Base-by-base conservation (phyloP, 1,139 yeast genomes). In the Sugiyamaella xylanicola region DNA sequence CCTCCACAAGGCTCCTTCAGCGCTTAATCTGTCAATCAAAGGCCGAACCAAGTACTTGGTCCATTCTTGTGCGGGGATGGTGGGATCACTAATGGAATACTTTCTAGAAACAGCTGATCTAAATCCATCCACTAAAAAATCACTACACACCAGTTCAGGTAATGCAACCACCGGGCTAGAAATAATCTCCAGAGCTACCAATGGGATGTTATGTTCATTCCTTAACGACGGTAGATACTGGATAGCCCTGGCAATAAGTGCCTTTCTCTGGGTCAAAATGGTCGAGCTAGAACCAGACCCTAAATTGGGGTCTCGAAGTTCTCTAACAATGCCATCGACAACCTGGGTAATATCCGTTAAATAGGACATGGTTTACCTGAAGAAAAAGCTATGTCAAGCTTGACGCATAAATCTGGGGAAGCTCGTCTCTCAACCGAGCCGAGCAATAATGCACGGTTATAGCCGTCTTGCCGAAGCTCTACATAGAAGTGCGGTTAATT, bases 211-310 rank as follows among this genome's bases (percentile, higher is more conserved):
- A 55, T 75, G 76, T 54, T 79, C 83, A 54, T 80, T 79, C 64
- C 83, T 84, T 45, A 87, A 73, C 40, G 76, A 79, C 0, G 93
- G 91, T 39, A 85, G 70, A 65, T 84, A 83, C 64, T 83, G 82
- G 47, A 79, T 83, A 9, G 83, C 62, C 62, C 82, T 81, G 17
- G 20, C 36, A 20, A 39, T 42, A 41, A 48, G 52, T 1, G 47
- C 40, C 32, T 41, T 48, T 29, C 46, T 8, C 13, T 19, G 27
- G 11, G 27, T 19, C 3, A 22, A 40, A 16, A n/a, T 44, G 16
- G 51, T 17, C 29, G 22, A 16, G 13, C 40, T 17, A n/a, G 39
- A 17, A 19, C 16, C 19, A 4, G 40, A 20, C 7, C 8, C 13
- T n/a, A 35, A 21, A 25, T 46, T 19, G 15, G 20, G 13, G 9